Evolutionary conservation across 768 basidiomycete species (phyloP).

Genomic region (Rhizopogon salebrosus): DNA sequence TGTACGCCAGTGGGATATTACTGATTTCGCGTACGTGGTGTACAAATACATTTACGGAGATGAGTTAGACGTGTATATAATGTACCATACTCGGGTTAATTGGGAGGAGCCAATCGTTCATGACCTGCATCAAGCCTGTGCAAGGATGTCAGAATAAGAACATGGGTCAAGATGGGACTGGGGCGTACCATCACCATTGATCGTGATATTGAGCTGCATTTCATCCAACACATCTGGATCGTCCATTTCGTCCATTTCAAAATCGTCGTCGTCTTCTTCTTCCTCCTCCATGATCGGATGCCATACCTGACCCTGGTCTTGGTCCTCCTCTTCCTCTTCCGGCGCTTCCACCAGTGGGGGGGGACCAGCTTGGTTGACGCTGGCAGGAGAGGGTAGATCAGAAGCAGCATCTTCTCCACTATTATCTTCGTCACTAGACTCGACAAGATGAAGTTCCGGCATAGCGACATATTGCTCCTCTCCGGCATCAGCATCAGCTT

Average conservation of each 20-base stretch:
- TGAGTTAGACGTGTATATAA: slow-evolving; percentile 17
- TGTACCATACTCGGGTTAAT: slow-evolving; percentile 18
- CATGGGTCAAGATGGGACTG: too few species aligned
- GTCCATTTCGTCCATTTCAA: slow-evolving; percentile 7
- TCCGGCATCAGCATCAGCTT: not conserved
- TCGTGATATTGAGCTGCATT: too few species aligned
- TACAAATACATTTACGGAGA: not conserved
- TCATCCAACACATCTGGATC: slow-evolving; percentile 4
- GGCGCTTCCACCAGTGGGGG: not conserved
- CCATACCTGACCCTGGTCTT: not conserved
- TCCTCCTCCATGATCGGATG: slow-evolving; percentile 3
- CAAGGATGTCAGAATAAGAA: slow-evolving; percentile 5
- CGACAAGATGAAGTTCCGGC: slow-evolving; percentile 2
- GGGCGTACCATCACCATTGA: slow-evolving; percentile 2
- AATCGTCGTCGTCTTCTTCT: not conserved
- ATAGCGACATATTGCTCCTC: not conserved
- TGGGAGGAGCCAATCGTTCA: slow-evolving; percentile 19
- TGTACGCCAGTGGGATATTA: too few species aligned
- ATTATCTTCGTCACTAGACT: not conserved
- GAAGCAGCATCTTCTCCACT: not conserved
- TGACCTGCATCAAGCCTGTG: slow-evolving; percentile 9
- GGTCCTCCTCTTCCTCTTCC: slow-evolving; percentile 6
- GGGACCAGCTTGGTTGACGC: not conserved
- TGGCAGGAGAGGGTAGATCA: not conserved
- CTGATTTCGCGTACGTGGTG: not conserved